Base-by-base conservation (phyloP, 2,329 filamentous ascomycete species). In the Hymenoscyphus linearis region DNA sequence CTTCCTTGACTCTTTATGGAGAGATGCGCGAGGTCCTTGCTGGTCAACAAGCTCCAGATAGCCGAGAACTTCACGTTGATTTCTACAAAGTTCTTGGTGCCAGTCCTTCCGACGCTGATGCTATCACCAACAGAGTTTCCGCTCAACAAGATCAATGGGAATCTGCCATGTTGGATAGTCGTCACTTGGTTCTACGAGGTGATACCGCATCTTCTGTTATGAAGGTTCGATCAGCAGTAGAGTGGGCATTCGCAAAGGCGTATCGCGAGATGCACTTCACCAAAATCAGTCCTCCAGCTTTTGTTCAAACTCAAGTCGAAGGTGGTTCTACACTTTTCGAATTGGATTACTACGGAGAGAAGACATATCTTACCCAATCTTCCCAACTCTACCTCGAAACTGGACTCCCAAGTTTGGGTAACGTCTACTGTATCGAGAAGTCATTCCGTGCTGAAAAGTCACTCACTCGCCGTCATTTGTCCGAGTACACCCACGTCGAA, bases 381-480 rank as follows among this genome's bases (percentile, higher is more conserved):
- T 96, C 91, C 36, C 95, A 99, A 77, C 85, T 99, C 59, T 99
- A 99, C 78, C 89, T 99, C 62, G 95, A 99, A 81, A 99, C 95
- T 35, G 91, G 88, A 67, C 80, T 99, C 35, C 91, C 93, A 12
- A 91, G 89, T 57, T 82, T 98, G 71, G 95, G 95, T 69, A 91
- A 97, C 74, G 92, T 97, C 58, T 99, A 96, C 83, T 98, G 93
- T 74, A 93, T 99, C 71, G 93, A 96, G 77, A 96, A 96, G 76
- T 98, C 93, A 1, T 99, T 99, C 87, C 93, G 95, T 64, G 95
- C 95, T 14, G 95, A 99, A 78, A 97, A 97, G 79, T 93, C 89
- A 6, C 82, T 98, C 61, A 99, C 95, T 56, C 89, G 95, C 64
- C 90, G 95, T 72, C 95, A 99, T 75, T 79, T 99, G 70, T 90